Conservation (phyloP, 2,329 filamentous ascomycete genomes). For the Paracorniculantispora psalliotae region DNA sequence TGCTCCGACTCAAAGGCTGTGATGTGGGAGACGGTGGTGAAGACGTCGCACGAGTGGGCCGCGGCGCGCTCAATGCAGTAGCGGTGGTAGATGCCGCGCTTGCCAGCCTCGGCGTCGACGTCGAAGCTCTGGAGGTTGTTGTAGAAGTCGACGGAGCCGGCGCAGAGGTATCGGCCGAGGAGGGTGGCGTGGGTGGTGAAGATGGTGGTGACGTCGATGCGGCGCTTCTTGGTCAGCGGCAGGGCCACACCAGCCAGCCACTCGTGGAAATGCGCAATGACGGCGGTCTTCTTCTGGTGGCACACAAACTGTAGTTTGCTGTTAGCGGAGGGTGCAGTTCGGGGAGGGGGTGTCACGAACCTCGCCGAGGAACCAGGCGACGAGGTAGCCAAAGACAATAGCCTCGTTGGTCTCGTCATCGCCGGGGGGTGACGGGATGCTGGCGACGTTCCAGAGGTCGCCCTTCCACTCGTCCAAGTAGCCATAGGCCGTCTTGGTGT, state of each 20-base stretch:
- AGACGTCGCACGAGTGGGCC: slow-evolving; percentile 88
- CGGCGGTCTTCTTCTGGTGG: slow-evolving; percentile 84
- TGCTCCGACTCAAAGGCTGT: slow-evolving; percentile 98
- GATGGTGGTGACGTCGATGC: slow-evolving; percentile 95
- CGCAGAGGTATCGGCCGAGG: slow-evolving; percentile 91
- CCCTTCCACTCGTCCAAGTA: slow-evolving; percentile 96
- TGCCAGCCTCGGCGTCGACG: slow-evolving; percentile 92
- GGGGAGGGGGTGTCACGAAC: slow-evolving; percentile 39
- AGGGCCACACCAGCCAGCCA: slow-evolving; percentile 94
- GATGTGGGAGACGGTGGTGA: slow-evolving; percentile 97
- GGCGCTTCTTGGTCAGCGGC: slow-evolving; percentile 85
- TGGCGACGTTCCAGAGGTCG: slow-evolving; percentile 87
- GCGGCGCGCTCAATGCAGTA: slow-evolving; percentile 97
- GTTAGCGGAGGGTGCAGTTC: slow-evolving; percentile 15
- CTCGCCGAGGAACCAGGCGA: slow-evolving; percentile 98
- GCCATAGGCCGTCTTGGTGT: slow-evolving; percentile 87
- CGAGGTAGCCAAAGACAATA: slow-evolving; percentile 94
- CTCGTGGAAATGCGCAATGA: slow-evolving; percentile 98
- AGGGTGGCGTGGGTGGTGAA: slow-evolving; percentile 98
- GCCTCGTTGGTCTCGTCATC: slow-evolving; percentile 97
- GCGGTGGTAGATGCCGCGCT: slow-evolving; percentile 95
- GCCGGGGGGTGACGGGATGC: slow-evolving; percentile 86
- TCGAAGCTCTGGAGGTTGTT: slow-evolving; percentile 98
- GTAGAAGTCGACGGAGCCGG: slow-evolving; percentile 97
- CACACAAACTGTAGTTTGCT: slow-evolving; percentile 75